Conservation (phyloP, 2,329 filamentous ascomycete species). For the Rosellinia necatrix region DNA sequence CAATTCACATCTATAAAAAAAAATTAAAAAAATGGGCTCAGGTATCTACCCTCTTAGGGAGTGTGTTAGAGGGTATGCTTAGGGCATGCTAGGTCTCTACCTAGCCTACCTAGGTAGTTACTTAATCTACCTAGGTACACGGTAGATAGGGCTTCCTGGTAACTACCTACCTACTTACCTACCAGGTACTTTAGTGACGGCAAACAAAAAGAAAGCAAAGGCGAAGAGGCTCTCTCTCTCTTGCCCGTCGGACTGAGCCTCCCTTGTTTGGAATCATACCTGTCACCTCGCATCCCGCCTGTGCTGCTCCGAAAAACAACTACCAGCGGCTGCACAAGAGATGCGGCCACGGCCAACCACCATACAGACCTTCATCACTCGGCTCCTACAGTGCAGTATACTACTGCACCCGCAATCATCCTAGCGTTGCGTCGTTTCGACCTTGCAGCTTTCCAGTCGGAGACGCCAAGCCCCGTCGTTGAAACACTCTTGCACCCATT, state of each 20-base stretch:
- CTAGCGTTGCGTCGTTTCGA: slow-evolving; percentile 36
- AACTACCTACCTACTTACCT: background rate
- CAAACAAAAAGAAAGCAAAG: background rate
- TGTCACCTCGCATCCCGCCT: slow-evolving; percentile 1
- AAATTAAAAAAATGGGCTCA: too few species aligned
- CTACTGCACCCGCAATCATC: background rate
- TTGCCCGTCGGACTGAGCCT: background rate
- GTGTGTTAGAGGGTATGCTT: too few species aligned
- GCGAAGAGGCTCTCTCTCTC: background rate
- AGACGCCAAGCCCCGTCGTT: slow-evolving; percentile 32
- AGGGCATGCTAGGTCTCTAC: too few species aligned
- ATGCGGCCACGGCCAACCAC: slow-evolving; percentile 7
- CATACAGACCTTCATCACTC: background rate
- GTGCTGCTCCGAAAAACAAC: slow-evolving; percentile 9
- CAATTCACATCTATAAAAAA: too few species aligned
- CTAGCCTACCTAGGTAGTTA: background rate
- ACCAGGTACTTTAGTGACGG: background rate
- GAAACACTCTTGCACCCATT: slow-evolving; percentile 31
- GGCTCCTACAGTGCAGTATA: background rate
- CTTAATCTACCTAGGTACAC: background rate
- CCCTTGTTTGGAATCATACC: slow-evolving; percentile 12
- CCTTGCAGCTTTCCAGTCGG: slow-evolving; percentile 30
- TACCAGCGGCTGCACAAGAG: slow-evolving; percentile 14
- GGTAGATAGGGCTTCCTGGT: background rate
- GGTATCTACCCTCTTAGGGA: too few species aligned